Evolutionary conservation across 1,139 yeast species (phyloP), one percentile per base, ranked within the genome.

Genomic region (Protomyces arabidopsidicola): DNA sequence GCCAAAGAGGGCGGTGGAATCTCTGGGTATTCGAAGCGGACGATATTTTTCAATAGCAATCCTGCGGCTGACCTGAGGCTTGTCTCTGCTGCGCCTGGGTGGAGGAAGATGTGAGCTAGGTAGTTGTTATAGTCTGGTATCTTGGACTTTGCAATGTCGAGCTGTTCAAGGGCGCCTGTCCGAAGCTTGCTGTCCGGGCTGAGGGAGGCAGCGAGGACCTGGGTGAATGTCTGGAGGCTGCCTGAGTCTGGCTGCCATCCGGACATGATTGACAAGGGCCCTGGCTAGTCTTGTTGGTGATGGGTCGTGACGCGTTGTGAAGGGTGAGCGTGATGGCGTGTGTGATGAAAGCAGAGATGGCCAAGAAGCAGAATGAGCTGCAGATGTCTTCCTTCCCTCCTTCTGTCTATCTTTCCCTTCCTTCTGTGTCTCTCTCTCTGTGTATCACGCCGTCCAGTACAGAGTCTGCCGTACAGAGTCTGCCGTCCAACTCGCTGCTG

Each of bases 61-160:
- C 98, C 98, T 0, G 97, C 93, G 0, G 96, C 86, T 0, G 97
- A 96, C 65, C 97, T 81, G 35, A 87, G 81, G 56, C 86, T 86
- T 2, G 84, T 75, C 16, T 77, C 73, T 22, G 82, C 76, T 45
- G 72, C 73, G 6, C 73, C 69, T 5, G 74, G 76, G 55, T 86
- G 86, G 48, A 88, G 82, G 56, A 93, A 78, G 59, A 91, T 80
- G 70, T 82, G 83, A 51, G 89, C 80, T 51, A 93, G 78, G 74
- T 91, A 93, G 74, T 88, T 89, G 70, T 85, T 86, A 69, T 86
- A 82, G 71, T 87, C 90, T 31, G 62, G 56, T 20, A 58, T 51
- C 12, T 50, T 51, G n/a, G 56, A 50, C 53, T 58, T 58, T 14
- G 62, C 62, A 9, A 58, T 58, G 56, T 58, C 62, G 34, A 58